Base-by-base conservation (phyloP, 805 yeast species). In the Pichia ethanolica region DNA sequence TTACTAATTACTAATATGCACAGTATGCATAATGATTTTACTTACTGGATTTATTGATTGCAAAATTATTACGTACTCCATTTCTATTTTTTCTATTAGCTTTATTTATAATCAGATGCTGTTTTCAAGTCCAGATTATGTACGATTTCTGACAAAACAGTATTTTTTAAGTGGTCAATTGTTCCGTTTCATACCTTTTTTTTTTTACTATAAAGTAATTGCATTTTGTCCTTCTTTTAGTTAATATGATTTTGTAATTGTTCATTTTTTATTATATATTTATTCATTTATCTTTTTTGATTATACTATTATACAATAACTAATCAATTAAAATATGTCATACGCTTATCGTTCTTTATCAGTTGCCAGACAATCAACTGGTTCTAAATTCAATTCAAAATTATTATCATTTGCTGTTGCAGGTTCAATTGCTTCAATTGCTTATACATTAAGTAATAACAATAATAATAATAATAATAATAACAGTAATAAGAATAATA, bases 391-490 rank as follows among this genome's bases (percentile, higher is more conserved):
- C 30, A n/a, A 35, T 12, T 28, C 33, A 14, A 7, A 42, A 5
- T 14, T 39, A 3, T 14, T 37, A 5, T 45, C 52, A 1, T n/a
- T 46, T 11, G 53, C 49, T 28, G 11, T 50, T 34, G 64, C 69
- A 36, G 64, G 67, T 26, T 58, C 67, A 32, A 35, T 48, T 39
- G 62, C 67, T 25, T 57, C 67, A 14, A 55, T 65, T 5, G 62
- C 68, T 5, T 60, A 53, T 47, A 60, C 69, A 7, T 59, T 51
- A 45, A 46, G 57, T 42, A 37, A 38, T 28, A 34, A 33, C 14
- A 39, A 39, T 11, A 45, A 41, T 25, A 49, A 55, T 44, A 53
- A 55, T 41, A 28, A 55, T n/a, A 49, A 47, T 32, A 54, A 53
- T 37, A 51, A 37, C 9, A 47, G 36, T 42, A 55, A 48, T 44